A percentile compares a stretch with the other conserved stretches of the same genome.
Evolutionary conservation across 2,329 filamentous ascomycete species (phyloP).

Genomic region (Xylaria sp.): DNA sequence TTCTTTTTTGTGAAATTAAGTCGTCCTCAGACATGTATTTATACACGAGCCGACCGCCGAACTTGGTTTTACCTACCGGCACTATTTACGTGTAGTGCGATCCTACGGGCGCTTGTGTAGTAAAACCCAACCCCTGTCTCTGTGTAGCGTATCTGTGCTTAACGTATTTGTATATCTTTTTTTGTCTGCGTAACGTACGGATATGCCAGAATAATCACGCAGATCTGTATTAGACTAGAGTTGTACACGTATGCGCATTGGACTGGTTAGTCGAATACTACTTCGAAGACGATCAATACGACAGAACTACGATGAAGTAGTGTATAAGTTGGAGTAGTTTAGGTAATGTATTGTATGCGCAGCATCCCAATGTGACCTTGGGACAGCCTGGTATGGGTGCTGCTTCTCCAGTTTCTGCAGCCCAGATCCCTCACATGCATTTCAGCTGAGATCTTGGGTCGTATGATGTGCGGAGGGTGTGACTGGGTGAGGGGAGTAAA

Average conservation of each 20-base stretch:
- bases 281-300: background rate
- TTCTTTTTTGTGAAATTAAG: no score
- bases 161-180: background rate
- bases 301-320: background rate
- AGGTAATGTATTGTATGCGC: constrained; percentile 17
- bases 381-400: background rate
- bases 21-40: no score
- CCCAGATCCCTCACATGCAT: constrained; percentile 25
- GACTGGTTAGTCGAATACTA: background rate
- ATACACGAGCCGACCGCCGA: background rate
- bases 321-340: no score
- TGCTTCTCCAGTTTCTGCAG: background rate
- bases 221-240: background rate
- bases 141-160: background rate
- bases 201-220: background rate
- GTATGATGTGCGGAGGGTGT: background rate
- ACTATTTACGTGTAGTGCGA: background rate
- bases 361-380: background rate
- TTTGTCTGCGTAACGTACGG: background rate
- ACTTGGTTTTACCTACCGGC: background rate
- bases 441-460: constrained; percentile 29
- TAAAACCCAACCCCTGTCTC: background rate
- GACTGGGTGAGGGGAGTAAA: background rate
- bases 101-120: background rate
- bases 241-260: background rate